phyloP scores from a whole-genome alignment of 257 asterid genomes.

The Solanum rostratum region DNA sequence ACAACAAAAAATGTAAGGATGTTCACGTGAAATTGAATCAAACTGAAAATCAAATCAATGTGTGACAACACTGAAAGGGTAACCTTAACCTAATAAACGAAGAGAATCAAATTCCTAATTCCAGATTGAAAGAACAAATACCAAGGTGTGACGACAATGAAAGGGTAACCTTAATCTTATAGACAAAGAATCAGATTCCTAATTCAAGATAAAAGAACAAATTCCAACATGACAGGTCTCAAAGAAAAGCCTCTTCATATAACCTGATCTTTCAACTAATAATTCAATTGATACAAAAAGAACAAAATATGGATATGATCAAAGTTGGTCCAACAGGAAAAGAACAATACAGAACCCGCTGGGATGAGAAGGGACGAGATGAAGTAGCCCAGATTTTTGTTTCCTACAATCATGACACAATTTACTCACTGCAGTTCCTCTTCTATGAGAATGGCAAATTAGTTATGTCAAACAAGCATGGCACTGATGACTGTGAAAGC shows the following conservation, averaged over 20 bases:
- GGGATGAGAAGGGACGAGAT: not conserved
- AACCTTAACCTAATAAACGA: too few species aligned
- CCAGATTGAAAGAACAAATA: not conserved
- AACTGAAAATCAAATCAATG: too few species aligned
- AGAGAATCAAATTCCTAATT: not conserved
- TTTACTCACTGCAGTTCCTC: constrained; percentile 17
- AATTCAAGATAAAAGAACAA: not conserved
- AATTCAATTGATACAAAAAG: not conserved
- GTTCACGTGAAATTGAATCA: too few species aligned
- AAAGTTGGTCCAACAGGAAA: not conserved
- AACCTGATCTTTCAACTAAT: not conserved
- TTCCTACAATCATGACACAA: not conserved
- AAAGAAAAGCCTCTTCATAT: not conserved
- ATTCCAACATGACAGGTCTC: not conserved
- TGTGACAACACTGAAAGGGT: too few species aligned
- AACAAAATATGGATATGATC: not conserved
- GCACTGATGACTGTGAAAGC: not conserved
- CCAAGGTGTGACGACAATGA: not conserved
- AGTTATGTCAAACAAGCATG: constrained; percentile 10
- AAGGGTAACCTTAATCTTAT: not conserved
- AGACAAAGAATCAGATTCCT: not conserved
- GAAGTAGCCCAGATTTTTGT: constrained; percentile 3
- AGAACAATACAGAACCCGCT: rapidly evolving
- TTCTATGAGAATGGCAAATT: constrained; percentile 19
- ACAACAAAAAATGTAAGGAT: too few species aligned